Base-by-base conservation (phyloP, 495 filamentous ascomycete genomes). In the Lepidopterella palustris region DNA sequence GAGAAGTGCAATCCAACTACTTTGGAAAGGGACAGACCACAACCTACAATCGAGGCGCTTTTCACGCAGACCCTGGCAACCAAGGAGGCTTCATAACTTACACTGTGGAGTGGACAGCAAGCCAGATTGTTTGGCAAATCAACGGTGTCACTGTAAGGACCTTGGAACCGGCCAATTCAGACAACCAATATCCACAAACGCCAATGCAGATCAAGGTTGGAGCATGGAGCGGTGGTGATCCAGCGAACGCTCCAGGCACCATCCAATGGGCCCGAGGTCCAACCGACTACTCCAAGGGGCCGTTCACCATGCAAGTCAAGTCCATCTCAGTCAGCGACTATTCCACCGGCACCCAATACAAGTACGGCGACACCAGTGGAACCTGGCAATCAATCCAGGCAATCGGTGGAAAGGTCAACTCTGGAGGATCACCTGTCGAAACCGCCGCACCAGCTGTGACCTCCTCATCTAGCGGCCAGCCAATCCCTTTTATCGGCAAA, bases 131-230 rank as follows among this genome's bases (percentile, higher is more conserved):
- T 35, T 98, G 93, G 92, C 84, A 80, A 66, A 84, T 96, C 57
- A 89, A 90, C 63, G 85, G 84, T 39, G 74, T 72, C 0, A 74
- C 85, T 20, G 79, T 92, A 47, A 83, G 93, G 47, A 87, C 85
- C 1, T 74, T 96, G 25, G 70, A 66, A 31, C 84, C 88, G 28
- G 73, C 71, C 53, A 66, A 74, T 59, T 82, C 85, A 20, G 82
- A 84, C 53, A 80, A 76, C 23, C 87, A 88, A 69, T 98, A 88
- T 72, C 93, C 93, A 2, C 92, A 97, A 73, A 92, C 90, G 1
- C 92, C 92, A 3, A 90, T 92, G 85, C 82, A 87, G 59, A 72
- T 96, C 65, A 89, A 89, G 69, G 78, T 96, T 53, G 93, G 93
- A 57, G 77, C 85, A 55, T 97, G 93, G 93, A 81, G 84, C 52